A percentile compares a stretch with the other conserved stretches of the same genome.
Conservation (phyloP, 805 yeast genomes). For the Pichia kluyveri region DNA sequence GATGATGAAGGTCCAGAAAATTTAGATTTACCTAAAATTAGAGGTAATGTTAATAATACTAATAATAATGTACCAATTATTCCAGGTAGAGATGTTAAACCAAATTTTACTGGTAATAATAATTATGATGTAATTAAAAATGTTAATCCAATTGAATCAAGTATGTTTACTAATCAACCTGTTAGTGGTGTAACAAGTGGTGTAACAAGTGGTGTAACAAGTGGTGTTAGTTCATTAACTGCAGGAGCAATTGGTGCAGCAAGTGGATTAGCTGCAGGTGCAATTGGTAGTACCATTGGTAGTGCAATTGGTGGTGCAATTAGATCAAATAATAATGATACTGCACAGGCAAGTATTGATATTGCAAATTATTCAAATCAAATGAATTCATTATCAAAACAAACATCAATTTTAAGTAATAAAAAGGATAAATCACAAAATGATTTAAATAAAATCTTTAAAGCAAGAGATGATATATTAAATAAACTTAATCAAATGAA, state of each 20-base stretch:
- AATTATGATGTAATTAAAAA: constrained; percentile 42
- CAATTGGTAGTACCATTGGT: constrained; percentile 3
- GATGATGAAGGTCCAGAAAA: constrained; percentile 31
- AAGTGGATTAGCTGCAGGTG: constrained; percentile 1
- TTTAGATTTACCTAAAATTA: constrained; percentile 17
- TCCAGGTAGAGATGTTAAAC: constrained; percentile 29
- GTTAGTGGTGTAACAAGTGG: not conserved
- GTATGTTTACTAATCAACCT: constrained; percentile 12
- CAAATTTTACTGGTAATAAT: constrained; percentile 16
- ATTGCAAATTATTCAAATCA: constrained; percentile 83
- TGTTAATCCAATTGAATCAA: not conserved
- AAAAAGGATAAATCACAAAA: constrained; percentile 68
- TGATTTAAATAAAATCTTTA: constrained; percentile 62
- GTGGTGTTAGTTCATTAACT: not conserved
- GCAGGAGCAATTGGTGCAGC: not conserved
- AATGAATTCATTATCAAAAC: constrained; percentile 66
- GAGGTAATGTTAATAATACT: constrained; percentile 8
- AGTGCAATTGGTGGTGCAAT: not conserved
- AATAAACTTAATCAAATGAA: constrained; percentile 59
- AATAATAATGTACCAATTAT: constrained; percentile 19
- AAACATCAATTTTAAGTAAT: constrained; percentile 60
- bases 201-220: no score
- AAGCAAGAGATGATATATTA: constrained; percentile 63
- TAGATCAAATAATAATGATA: not conserved
- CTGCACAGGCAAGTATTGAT: constrained; percentile 67